These are phyloP conservation scores for Symmetrospora coprosmae DNA, from an alignment of 768 basidiomycete genomes.

Conservation along the genomic window DNA sequence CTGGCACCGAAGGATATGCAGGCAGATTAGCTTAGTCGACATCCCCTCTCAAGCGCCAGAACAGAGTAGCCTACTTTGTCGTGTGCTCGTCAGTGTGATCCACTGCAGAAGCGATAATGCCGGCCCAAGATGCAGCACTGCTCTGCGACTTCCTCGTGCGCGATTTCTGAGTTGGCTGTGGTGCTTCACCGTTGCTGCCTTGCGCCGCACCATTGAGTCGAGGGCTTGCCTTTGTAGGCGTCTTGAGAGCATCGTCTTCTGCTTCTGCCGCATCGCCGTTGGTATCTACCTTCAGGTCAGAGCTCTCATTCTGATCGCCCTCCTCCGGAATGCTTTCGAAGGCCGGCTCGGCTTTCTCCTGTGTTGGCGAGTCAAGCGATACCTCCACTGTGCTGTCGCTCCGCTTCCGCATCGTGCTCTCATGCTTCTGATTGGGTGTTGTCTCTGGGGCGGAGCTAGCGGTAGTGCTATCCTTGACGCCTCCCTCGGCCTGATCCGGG, in stretches of 20 bases:
- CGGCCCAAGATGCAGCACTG: constrained; percentile 12
- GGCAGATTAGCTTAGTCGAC: neutral
- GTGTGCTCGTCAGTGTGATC: constrained; percentile 32
- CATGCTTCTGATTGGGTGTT: no score
- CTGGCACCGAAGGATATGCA: constrained; percentile 1
- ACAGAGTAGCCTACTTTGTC: constrained; percentile 19
- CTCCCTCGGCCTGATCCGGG: neutral
- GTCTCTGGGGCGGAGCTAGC: no score
- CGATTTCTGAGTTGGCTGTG: neutral
- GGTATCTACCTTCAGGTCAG: no score
- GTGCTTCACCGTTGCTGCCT: no score
- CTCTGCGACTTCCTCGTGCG: neutral
- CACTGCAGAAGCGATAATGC: constrained; percentile 18
- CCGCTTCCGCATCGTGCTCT: neutral
- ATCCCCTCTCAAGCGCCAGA: neutral
- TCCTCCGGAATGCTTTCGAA: no score
- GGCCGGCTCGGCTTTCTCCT: no score
- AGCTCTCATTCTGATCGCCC: neutral
- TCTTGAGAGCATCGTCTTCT: constrained; percentile 3
- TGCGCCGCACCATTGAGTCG: no score
- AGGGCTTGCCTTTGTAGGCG: neutral
- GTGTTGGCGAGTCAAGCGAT: constrained; percentile 4
- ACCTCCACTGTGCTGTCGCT: constrained; percentile 13
- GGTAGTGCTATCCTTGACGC: neutral
- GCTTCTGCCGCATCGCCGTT: neutral